Evolutionary conservation across 768 basidiomycete species (phyloP).

Genomic region (Naganishia friedmannii): DNA sequence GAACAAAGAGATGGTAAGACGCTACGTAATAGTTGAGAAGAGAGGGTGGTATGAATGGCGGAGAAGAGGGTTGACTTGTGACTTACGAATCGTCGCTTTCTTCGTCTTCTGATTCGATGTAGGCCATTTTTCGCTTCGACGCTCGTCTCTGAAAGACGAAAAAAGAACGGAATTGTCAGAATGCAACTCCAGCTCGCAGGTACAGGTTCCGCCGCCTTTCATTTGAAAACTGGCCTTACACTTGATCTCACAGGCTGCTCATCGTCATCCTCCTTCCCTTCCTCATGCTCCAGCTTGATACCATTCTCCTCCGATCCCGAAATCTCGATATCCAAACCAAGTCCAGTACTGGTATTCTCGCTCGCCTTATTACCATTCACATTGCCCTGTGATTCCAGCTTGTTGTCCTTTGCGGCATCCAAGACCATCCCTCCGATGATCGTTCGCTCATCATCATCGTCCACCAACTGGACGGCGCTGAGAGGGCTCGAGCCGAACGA

Average conservation of each 20-base stretch:
- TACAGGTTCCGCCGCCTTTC: too few species aligned
- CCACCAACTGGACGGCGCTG: neutral
- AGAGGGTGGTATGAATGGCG: slow-evolving; percentile 26
- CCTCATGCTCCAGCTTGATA: slow-evolving; percentile 31
- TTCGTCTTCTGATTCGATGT: slow-evolving; percentile 39
- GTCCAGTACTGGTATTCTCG: neutral
- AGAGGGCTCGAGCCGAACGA: slow-evolving; percentile 1
- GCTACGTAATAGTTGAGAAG: slow-evolving; percentile 29
- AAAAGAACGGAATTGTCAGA: neutral
- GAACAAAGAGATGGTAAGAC: neutral
- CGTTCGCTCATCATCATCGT: neutral
- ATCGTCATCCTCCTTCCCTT: slow-evolving; percentile 26
- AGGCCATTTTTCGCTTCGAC: slow-evolving; percentile 43
- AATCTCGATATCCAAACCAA: neutral
- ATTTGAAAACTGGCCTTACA: too few species aligned
- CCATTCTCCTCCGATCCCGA: slow-evolving; percentile 4
- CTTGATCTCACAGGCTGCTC: slow-evolving; percentile 35
- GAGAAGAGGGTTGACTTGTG: neutral
- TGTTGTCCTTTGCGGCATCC: slow-evolving; percentile 8
- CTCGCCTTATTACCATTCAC: neutral
- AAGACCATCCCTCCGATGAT: neutral
- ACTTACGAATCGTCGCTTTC: slow-evolving; percentile 12
- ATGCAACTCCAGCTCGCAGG: neutral
- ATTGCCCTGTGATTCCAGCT: neutral
- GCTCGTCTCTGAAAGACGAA: slow-evolving; percentile 26